Percentiles rank a stretch among this genome's conserved stretches.
These are phyloP conservation scores for Penicillium nordicum DNA, from an alignment of 2,329 filamentous ascomycete species.

Conservation along the genomic window DNA sequence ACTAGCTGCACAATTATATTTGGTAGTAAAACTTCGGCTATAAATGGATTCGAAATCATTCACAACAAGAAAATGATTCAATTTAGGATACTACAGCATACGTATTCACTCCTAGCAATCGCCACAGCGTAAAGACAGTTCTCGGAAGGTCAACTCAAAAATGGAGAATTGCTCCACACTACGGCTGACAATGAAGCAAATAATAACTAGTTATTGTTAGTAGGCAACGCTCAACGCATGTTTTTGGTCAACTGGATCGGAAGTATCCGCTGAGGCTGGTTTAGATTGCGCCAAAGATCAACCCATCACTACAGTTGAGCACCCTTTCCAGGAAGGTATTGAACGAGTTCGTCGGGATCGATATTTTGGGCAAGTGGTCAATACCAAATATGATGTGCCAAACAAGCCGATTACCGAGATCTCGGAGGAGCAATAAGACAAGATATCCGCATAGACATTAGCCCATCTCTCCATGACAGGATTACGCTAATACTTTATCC, in stretches of 20 bases:
- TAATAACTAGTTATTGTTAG: not conserved
- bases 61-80: not conserved
- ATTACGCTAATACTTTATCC: not conserved
- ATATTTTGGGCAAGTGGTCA: constrained; percentile 51
- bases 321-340: constrained; percentile 42
- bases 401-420: constrained; percentile 48
- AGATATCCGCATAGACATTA: constrained; percentile 41
- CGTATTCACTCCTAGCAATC: not conserved
- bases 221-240: not conserved
- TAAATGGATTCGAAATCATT: not conserved
- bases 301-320: constrained; percentile 36
- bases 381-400: not conserved
- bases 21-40: not conserved
- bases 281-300: constrained; percentile 31
- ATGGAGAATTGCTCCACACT: not conserved
- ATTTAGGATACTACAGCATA: not conserved
- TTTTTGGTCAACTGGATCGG: not conserved
- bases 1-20: not conserved
- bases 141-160: not conserved
- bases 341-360: constrained; percentile 43
- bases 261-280: not conserved
- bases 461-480: not conserved
- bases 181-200: constrained; percentile 33
- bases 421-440: constrained; percentile 47
- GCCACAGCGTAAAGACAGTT: not conserved